phyloP scores from a whole-genome alignment of 352 stramenopile genomes.

The Globisporangium cystogenes region DNA sequence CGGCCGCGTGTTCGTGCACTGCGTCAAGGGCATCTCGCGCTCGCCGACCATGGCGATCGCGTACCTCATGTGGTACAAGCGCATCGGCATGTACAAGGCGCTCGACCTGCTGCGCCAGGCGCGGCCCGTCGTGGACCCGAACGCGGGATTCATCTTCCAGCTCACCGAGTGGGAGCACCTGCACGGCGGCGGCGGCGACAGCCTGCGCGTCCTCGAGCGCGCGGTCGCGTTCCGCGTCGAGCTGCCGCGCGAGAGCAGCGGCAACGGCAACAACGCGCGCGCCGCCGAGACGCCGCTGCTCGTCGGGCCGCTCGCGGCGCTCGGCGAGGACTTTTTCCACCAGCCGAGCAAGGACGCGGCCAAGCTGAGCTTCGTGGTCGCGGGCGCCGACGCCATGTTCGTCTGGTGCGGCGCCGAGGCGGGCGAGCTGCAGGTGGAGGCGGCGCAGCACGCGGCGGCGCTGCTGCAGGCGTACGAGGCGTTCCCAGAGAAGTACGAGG shows the following conservation, averaged over 20 bases:
- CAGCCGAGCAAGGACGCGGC: constrained; percentile 48
- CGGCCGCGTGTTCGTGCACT: constrained; percentile 84
- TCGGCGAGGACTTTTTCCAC: constrained; percentile 49
- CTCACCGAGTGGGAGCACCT: constrained; percentile 85
- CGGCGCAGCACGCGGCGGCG: constrained; percentile 47
- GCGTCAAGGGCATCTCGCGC: constrained; percentile 84
- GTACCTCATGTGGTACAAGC: constrained; percentile 88
- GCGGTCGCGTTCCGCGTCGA: constrained; percentile 71
- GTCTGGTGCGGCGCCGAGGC: constrained; percentile 73
- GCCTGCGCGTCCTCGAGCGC: constrained; percentile 26
- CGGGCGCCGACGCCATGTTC: constrained; percentile 69
- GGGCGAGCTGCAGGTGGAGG: constrained; percentile 42
- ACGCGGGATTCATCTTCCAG: constrained; percentile 87
- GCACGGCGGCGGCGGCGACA: constrained; percentile 38
- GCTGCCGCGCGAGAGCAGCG: constrained; percentile 31
- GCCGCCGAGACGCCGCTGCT: constrained; percentile 44
- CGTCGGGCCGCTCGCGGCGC: constrained; percentile 41
- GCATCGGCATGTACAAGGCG: constrained; percentile 74
- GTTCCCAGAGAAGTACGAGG: constrained; percentile 69
- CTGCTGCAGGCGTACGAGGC: constrained; percentile 73
- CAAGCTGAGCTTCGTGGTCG: constrained; percentile 64
- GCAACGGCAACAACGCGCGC: constrained; percentile 23
- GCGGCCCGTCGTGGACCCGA: constrained; percentile 75
- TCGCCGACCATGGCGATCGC: constrained; percentile 86
- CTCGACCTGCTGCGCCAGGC: constrained; percentile 74